A percentile compares a stretch with the other conserved stretches of the same genome.
These are phyloP conservation scores for Leptosphaerulina australis DNA, from an alignment of 2,329 filamentous ascomycete species.

Conservation along the genomic window DNA sequence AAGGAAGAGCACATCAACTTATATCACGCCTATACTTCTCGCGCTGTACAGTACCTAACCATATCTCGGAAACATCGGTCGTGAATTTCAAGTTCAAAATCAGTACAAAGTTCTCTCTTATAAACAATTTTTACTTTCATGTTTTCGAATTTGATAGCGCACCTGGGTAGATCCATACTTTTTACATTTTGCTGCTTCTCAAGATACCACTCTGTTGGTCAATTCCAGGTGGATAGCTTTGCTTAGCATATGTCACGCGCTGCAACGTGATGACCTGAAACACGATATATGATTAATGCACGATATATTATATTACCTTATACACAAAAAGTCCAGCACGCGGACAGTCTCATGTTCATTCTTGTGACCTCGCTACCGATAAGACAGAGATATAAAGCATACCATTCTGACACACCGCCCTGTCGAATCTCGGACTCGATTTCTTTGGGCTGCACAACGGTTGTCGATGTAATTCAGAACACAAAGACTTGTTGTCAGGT, in stretches of 20 bases:
- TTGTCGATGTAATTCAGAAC: too few relatives aligned
- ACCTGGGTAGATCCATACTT: not conserved
- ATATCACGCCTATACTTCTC: not conserved
- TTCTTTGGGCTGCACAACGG: too few relatives aligned
- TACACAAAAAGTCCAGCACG: too few relatives aligned
- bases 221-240: slow-evolving; percentile 7
- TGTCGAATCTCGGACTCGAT: too few relatives aligned
- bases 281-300: slow-evolving; percentile 1
- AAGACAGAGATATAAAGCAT: too few relatives aligned
- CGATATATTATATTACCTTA: not conserved
- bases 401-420: too few relatives aligned
- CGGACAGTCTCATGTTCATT: not conserved
- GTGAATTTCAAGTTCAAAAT: not conserved
- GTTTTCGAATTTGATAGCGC: not conserved
- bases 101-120: not conserved
- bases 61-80: not conserved
- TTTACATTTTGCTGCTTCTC: not conserved
- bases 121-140: not conserved
- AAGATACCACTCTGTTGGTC: slow-evolving; percentile 33
- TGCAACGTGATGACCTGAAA: not conserved
- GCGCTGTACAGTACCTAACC: slow-evolving; percentile 1
- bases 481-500: too few relatives aligned
- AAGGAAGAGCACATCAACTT: not conserved
- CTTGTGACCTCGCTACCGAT: not conserved
- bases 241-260: not conserved